phyloP scores from a whole-genome alignment of 1,284 basidiomycete species.

The Pascua sp. region DNA sequence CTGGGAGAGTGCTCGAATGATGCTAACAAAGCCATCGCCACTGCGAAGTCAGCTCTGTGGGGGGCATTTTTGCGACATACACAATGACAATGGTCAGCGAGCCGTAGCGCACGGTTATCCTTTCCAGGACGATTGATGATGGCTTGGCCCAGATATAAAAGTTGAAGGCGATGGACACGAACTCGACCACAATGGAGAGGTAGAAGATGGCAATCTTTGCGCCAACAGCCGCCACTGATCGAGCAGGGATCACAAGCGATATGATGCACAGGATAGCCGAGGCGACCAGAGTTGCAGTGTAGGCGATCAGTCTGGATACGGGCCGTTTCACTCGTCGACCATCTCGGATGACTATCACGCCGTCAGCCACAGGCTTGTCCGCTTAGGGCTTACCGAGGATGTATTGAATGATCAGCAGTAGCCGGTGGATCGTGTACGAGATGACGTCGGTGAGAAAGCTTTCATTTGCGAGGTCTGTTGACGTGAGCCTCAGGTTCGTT shows the following conservation, averaged over 20 bases:
- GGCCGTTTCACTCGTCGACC: background rate
- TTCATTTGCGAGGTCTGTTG: background rate
- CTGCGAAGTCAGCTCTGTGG: constrained; percentile 7
- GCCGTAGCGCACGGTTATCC: constrained; percentile 23
- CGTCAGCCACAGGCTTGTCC: background rate
- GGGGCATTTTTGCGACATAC: constrained; percentile 15
- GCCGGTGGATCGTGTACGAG: constrained; percentile 19
- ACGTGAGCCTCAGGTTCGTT: too few species aligned
- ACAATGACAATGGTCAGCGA: constrained; percentile 35
- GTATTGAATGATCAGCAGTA: constrained; percentile 26
- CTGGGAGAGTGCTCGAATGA: constrained; percentile 21
- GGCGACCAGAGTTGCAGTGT: background rate
- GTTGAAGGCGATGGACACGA: background rate
- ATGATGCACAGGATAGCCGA: constrained; percentile 20
- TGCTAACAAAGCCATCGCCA: constrained; percentile 4
- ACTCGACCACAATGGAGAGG: constrained; percentile 21
- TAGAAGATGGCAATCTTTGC: constrained; percentile 34
- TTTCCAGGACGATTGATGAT: too few species aligned
- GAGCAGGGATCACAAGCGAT: constrained; percentile 17
- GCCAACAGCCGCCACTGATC: background rate
- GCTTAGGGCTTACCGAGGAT: background rate
- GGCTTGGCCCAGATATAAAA: too few species aligned
- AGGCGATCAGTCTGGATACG: background rate
- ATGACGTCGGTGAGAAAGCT: constrained; percentile 25
- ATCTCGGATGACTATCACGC: background rate